These are phyloP conservation scores for Eutrema yunnanense DNA, from an alignment of 345 rosid genomes.

Conservation along the genomic window DNA sequence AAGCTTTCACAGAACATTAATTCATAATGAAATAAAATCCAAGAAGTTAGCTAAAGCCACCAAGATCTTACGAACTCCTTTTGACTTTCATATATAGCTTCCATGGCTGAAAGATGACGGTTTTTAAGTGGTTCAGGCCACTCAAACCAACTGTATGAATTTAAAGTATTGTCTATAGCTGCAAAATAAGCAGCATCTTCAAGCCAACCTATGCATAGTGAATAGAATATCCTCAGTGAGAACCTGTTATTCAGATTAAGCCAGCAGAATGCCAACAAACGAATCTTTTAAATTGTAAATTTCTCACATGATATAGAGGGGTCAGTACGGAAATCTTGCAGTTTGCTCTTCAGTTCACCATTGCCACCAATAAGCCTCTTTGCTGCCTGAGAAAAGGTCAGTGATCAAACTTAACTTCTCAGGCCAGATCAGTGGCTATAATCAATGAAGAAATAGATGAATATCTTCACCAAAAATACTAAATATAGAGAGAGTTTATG, in stretches of 20 bases:
- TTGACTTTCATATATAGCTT: slow-evolving; percentile 66
- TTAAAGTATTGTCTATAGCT: slow-evolving; percentile 60
- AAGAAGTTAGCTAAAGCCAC: slow-evolving; percentile 12
- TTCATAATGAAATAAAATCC: background rate
- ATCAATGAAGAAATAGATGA: background rate
- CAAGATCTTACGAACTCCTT: slow-evolving; percentile 66
- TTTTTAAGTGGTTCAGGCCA: slow-evolving; percentile 84
- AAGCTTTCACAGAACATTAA: background rate
- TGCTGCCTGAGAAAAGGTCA: slow-evolving; percentile 60
- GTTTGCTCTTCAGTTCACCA: slow-evolving; percentile 54
- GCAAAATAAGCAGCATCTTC: slow-evolving; percentile 97
- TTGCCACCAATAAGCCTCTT: slow-evolving; percentile 58
- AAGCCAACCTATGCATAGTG: slow-evolving; percentile 69
- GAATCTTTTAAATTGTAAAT: background rate
- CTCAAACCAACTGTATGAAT: slow-evolving; percentile 69
- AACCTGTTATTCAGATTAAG: background rate
- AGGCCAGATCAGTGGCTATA: background rate
- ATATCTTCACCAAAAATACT: background rate
- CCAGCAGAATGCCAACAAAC: background rate
- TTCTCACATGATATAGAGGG: slow-evolving; percentile 63
- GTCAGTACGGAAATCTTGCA: slow-evolving; percentile 55
- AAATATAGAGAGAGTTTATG: background rate
- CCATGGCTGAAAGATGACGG: slow-evolving; percentile 85
- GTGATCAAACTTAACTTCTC: background rate
- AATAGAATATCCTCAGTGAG: slow-evolving; percentile 1